Evolutionary conservation across 768 basidiomycete genomes (phyloP).

Genomic region (Boletus edulis): DNA sequence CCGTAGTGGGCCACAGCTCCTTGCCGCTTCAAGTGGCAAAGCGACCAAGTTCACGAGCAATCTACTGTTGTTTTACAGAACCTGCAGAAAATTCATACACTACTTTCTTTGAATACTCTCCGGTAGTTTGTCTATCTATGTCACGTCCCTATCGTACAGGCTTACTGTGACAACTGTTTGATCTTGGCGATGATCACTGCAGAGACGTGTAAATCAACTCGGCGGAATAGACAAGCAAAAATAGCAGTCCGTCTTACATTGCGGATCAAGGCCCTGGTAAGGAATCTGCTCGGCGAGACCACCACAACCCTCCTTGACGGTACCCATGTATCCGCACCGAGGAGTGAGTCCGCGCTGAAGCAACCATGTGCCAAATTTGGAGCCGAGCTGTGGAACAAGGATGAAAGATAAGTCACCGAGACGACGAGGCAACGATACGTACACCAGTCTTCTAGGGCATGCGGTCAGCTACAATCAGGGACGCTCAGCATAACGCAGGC

Average conservation of each 20-base stretch:
- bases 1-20: too few relatives aligned
- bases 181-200: slow-evolving; percentile 48
- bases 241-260: slow-evolving; percentile 46
- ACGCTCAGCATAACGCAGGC: too few relatives aligned
- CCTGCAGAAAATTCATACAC: neutral
- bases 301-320: slow-evolving; percentile 69
- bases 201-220: neutral
- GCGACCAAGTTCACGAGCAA: too few relatives aligned
- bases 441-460: slow-evolving; percentile 89
- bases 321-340: slow-evolving; percentile 79
- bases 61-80: too few relatives aligned
- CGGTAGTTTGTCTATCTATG: neutral
- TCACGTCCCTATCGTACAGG: neutral
- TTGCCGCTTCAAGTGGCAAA: too few relatives aligned
- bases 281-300: slow-evolving; percentile 80
- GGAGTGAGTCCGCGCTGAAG: slow-evolving; percentile 80
- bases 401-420: neutral
- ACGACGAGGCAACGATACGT: slow-evolving; percentile 14
- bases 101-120: neutral
- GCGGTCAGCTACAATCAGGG: too few relatives aligned
- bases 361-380: slow-evolving; percentile 84
- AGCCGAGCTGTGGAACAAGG: slow-evolving; percentile 51
- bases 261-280: slow-evolving; percentile 74
- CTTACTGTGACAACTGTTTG: slow-evolving; percentile 35
- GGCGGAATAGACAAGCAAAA: neutral